Percentiles rank a stretch among this genome's conserved stretches.
phyloP scores from a whole-genome alignment of 2,329 filamentous ascomycete species.

The Fusarium penzigii region DNA sequence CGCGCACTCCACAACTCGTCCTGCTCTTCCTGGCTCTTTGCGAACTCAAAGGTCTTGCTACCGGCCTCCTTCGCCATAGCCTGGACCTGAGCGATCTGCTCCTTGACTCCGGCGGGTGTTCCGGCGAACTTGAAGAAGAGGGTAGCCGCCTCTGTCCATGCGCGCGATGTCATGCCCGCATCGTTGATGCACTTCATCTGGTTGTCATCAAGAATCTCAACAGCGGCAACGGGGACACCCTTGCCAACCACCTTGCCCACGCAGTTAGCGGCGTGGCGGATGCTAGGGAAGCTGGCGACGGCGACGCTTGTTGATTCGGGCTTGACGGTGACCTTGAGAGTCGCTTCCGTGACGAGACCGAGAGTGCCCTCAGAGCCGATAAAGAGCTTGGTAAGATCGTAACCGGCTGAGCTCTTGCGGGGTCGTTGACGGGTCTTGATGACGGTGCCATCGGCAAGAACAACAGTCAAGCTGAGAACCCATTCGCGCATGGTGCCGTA shows the following conservation, averaged over 20 bases:
- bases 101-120: conserved; percentile 69
- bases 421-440: conserved; percentile 88
- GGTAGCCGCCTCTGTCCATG: conserved; percentile 73
- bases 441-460: conserved; percentile 85
- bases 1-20: conserved; percentile 79
- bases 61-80: conserved; percentile 61
- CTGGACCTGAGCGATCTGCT: conserved; percentile 72
- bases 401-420: conserved; percentile 86
- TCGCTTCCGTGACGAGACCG: conserved; percentile 88
- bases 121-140: conserved; percentile 85
- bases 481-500: conserved; percentile 96
- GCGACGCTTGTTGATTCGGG: conserved; percentile 81
- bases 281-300: conserved; percentile 58
- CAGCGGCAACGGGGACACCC: conserved; percentile 83
- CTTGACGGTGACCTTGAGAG: conserved; percentile 80
- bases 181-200: conserved; percentile 76
- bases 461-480: conserved; percentile 84
- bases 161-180: conserved; percentile 64
- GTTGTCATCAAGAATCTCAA: conserved; percentile 89
- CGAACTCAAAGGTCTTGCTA: conserved; percentile 76
- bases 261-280: conserved; percentile 75
- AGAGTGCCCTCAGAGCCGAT: conserved; percentile 91
- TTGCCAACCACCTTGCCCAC: conserved; percentile 78
- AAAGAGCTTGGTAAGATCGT: conserved; percentile 87
- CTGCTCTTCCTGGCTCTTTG: conserved; percentile 67